These are phyloP conservation scores for Apodospora peruviana DNA, from an alignment of 495 filamentous ascomycete species.

Conservation along the genomic window DNA sequence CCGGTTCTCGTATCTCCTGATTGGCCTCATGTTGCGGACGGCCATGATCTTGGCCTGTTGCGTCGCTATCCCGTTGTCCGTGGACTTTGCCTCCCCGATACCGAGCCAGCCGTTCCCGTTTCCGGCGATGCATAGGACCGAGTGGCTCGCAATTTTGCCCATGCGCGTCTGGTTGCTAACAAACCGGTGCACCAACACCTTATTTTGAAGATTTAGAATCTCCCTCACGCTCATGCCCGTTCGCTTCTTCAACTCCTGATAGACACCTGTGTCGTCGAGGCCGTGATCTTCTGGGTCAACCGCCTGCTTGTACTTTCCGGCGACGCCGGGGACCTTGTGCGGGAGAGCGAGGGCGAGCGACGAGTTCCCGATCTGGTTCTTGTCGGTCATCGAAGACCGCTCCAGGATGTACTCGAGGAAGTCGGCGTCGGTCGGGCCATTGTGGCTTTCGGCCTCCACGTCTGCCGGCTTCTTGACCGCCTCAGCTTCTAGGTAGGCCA, in stretches of 20 bases:
- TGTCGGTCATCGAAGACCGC: slow-evolving; percentile 31
- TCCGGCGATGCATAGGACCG: slow-evolving; percentile 71
- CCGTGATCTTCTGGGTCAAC: slow-evolving; percentile 37
- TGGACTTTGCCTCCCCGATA: slow-evolving; percentile 81
- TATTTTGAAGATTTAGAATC: slow-evolving; percentile 51
- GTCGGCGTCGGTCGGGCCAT: slow-evolving; percentile 40
- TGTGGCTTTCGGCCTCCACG: slow-evolving; percentile 20
- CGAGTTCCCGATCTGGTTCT: slow-evolving; percentile 28
- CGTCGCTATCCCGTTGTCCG: slow-evolving; percentile 58
- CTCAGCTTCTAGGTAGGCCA: slow-evolving; percentile 23
- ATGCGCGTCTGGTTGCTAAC: slow-evolving; percentile 94
- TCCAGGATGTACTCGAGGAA: slow-evolving; percentile 38
- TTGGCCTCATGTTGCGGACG: slow-evolving; percentile 79
- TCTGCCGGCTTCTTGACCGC: slow-evolving; percentile 48
- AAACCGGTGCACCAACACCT: slow-evolving; percentile 60
- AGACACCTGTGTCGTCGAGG: slow-evolving; percentile 35
- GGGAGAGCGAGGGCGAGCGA: slow-evolving; percentile 38
- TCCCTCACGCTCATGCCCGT: slow-evolving; percentile 59
- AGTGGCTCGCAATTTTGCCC: slow-evolving; percentile 75
- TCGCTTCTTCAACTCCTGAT: slow-evolving; percentile 53
- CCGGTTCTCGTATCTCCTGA: slow-evolving; percentile 81
- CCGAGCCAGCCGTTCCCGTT: slow-evolving; percentile 81
- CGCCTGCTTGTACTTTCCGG: slow-evolving; percentile 43
- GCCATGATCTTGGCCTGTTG: slow-evolving; percentile 67
- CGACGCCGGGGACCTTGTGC: slow-evolving; percentile 38